Percentiles rank a stretch among this genome's conserved stretches.
phyloP scores from a whole-genome alignment of 2,329 filamentous ascomycete genomes.

The Davidsoniella eucalypti region DNA sequence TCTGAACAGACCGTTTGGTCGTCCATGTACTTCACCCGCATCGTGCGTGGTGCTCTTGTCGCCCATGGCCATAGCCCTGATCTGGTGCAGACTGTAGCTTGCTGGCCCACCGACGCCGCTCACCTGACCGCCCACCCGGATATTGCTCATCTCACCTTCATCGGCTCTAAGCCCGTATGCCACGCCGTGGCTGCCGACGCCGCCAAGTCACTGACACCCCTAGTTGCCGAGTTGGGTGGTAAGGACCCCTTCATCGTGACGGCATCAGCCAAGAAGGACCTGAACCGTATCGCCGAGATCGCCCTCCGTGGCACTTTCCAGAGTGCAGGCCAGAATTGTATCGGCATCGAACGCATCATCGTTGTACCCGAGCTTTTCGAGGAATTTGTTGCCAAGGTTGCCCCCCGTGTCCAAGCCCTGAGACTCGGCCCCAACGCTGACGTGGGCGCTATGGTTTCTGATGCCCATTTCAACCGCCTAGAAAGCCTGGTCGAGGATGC shows the following conservation, averaged over 20 bases:
- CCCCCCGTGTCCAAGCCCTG: conserved; percentile 56
- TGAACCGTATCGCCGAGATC: conserved; percentile 61
- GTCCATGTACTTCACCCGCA: conserved; percentile 60
- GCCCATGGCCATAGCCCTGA: conserved; percentile 71
- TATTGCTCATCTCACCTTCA: conserved; percentile 86
- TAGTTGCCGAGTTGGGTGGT: conserved; percentile 82
- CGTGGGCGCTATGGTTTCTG: conserved; percentile 79
- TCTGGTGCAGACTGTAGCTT: conserved; percentile 70
- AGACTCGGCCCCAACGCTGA: conserved; percentile 65
- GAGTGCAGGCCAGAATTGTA: conserved; percentile 90
- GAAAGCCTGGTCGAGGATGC: conserved; percentile 65
- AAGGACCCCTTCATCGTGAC: conserved; percentile 88
- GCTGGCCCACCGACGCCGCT: conserved; percentile 70
- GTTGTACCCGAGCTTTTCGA: conserved; percentile 63
- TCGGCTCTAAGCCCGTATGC: conserved; percentile 74
- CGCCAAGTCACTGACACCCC: conserved; percentile 69
- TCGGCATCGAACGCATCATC: conserved; percentile 88
- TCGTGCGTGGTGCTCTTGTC: conserved; percentile 61
- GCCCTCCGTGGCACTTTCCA: conserved; percentile 90
- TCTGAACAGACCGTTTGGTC: conserved; percentile 96
- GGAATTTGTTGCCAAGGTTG: conserved; percentile 50
- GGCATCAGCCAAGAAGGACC: conserved; percentile 51
- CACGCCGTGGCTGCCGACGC: conserved; percentile 78
- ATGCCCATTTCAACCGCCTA: conserved; percentile 55
- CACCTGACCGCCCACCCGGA: conserved; percentile 71